phyloP scores from a whole-genome alignment of 495 filamentous ascomycete genomes.

The Aspergillus bridgeri region DNA sequence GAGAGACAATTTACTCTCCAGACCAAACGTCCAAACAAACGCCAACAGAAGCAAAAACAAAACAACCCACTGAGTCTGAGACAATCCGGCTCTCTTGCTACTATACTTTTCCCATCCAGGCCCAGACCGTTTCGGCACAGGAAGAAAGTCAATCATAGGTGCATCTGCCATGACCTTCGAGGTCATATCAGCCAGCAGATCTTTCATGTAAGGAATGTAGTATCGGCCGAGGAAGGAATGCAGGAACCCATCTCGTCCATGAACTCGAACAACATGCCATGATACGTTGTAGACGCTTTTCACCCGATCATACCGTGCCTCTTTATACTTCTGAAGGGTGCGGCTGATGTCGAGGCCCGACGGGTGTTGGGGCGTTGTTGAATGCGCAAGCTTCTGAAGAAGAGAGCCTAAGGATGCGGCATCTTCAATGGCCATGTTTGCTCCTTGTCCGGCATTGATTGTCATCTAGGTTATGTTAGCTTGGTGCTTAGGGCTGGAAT shows the following conservation, averaged over 20 bases:
- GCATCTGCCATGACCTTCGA: slow-evolving; percentile 16
- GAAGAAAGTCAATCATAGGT: slow-evolving; percentile 3
- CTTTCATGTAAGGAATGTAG: slow-evolving; percentile 9
- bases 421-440: slow-evolving; percentile 29
- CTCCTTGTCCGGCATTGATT: slow-evolving; percentile 29
- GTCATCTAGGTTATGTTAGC: slow-evolving; percentile 19
- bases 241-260: slow-evolving; percentile 15
- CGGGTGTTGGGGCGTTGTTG: not conserved
- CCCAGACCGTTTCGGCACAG: slow-evolving; percentile 2
- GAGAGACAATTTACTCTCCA: not conserved
- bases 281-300: slow-evolving; percentile 12
- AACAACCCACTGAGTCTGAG: not conserved
- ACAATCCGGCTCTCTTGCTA: not conserved
- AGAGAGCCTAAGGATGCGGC: slow-evolving; percentile 19
- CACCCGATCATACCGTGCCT: slow-evolving; percentile 9
- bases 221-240: slow-evolving; percentile 16
- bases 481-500: not conserved
- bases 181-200: slow-evolving; percentile 17
- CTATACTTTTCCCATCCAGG: slow-evolving; percentile 7
- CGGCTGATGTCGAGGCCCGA: slow-evolving; percentile 1
- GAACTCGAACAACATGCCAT: slow-evolving; percentile 10
- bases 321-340: slow-evolving; percentile 7
- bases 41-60: not conserved
- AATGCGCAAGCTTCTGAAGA: slow-evolving; percentile 3
- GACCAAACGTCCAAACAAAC: not conserved